Conservation (phyloP, 1,284 basidiomycete genomes). For the Naganishia liquefaciens region DNA sequence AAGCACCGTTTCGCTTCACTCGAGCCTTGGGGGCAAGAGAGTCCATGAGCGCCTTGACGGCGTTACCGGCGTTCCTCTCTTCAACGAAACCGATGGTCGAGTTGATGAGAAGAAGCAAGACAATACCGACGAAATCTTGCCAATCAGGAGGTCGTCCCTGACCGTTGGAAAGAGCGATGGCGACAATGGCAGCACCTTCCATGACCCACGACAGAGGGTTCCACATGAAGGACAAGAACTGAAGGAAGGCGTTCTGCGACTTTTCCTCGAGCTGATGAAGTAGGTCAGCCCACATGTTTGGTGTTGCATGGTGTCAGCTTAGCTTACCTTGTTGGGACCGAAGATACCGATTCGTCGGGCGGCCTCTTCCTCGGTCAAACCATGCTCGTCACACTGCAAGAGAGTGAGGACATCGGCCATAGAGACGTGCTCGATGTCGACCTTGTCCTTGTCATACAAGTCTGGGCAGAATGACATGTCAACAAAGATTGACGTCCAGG, state of each 20-base stretch:
- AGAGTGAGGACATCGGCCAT: constrained; percentile 97
- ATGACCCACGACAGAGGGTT: constrained; percentile 99
- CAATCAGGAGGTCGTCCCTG: constrained; percentile 79
- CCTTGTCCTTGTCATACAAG: constrained; percentile 97
- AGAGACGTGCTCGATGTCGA: constrained; percentile 94
- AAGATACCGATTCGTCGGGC: constrained; percentile 86
- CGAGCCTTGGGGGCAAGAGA: constrained; percentile 96
- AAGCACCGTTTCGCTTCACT: constrained; percentile 77
- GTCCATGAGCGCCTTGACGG: constrained; percentile 98
- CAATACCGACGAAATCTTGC: constrained; percentile 96
- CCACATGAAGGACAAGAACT: constrained; percentile 98
- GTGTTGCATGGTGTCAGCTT: background rate
- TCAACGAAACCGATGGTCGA: constrained; percentile 98
- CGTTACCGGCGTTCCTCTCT: constrained; percentile 94
- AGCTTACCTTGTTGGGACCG: constrained; percentile 76
- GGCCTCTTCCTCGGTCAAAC: constrained; percentile 76
- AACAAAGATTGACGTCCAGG: background rate
- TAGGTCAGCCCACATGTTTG: constrained; percentile 20
- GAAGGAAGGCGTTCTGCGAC: constrained; percentile 67
- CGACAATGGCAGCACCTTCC: constrained; percentile 95
- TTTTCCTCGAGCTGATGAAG: constrained; percentile 70
- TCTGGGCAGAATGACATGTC: constrained; percentile 52
- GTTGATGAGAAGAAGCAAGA: constrained; percentile 89
- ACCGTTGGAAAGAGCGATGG: constrained; percentile 95
- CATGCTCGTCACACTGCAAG: constrained; percentile 77